Evolutionary conservation across 2,329 filamentous ascomycete species (phyloP).

Genomic region (Fusarium continuum): DNA sequence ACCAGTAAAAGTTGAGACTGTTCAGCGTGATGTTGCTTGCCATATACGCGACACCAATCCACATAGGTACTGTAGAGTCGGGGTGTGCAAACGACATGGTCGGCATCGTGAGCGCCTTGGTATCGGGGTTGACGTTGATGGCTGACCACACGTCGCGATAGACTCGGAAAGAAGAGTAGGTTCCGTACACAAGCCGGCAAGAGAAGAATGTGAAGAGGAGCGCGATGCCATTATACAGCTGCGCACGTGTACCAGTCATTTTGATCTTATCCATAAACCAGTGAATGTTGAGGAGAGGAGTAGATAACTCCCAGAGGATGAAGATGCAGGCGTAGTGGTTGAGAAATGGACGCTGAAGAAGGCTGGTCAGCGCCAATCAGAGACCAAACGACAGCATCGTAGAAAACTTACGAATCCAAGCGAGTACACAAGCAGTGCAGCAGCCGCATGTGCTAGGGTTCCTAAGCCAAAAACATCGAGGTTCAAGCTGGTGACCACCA

Average conservation of each 20-base stretch:
- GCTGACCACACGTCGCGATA: slow-evolving; percentile 74
- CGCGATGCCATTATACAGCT: slow-evolving; percentile 80
- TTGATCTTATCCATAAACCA: slow-evolving; percentile 92
- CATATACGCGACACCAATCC: slow-evolving; percentile 75
- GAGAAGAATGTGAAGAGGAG: slow-evolving; percentile 79
- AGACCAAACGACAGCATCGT: background rate
- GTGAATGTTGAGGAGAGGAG: slow-evolving; percentile 86
- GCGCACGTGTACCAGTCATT: slow-evolving; percentile 77
- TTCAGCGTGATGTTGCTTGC: slow-evolving; percentile 77
- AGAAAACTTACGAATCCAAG: slow-evolving; percentile 77
- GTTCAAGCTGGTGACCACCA: slow-evolving; percentile 74
- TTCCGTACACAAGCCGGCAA: slow-evolving; percentile 81
- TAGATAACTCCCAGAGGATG: slow-evolving; percentile 88
- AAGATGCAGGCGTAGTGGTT: slow-evolving; percentile 85
- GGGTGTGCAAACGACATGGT: slow-evolving; percentile 58
- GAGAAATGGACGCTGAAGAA: slow-evolving; percentile 76
- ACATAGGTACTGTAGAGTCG: slow-evolving; percentile 67
- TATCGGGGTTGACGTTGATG: slow-evolving; percentile 51
- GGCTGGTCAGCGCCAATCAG: background rate
- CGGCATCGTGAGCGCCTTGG: slow-evolving; percentile 31
- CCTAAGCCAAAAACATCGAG: slow-evolving; percentile 78
- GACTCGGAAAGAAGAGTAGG: slow-evolving; percentile 73
- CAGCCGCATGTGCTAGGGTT: slow-evolving; percentile 79
- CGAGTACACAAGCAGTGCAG: slow-evolving; percentile 76
- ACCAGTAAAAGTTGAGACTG: slow-evolving; percentile 84